A percentile compares a stretch with the other conserved stretches of the same genome.
Evolutionary conservation across 2,329 filamentous ascomycete genomes (phyloP).

Genomic region (Aspergillus caelatus): DNA sequence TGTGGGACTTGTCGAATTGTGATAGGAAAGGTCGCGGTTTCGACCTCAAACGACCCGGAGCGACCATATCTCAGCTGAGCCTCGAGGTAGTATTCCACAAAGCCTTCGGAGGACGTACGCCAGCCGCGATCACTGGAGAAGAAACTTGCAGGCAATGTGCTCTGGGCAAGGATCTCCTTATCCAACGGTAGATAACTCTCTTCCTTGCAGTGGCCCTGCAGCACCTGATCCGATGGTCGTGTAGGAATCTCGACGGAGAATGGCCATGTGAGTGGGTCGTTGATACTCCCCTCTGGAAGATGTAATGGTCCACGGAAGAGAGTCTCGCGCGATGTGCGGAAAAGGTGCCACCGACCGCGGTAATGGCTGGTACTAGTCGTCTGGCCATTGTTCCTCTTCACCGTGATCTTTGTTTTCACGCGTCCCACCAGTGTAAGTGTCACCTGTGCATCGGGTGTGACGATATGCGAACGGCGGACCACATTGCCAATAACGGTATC

Average conservation of each 20-base stretch:
- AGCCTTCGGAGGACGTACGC: constrained; percentile 21
- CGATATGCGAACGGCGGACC: constrained; percentile 17
- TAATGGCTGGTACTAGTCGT: constrained; percentile 7
- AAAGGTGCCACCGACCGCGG: constrained; percentile 15
- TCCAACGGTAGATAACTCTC: constrained; percentile 19
- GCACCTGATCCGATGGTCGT: neutral
- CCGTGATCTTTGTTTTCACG: constrained; percentile 19
- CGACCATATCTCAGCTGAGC: constrained; percentile 27
- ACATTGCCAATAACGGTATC: constrained; percentile 25
- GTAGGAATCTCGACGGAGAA: constrained; percentile 20
- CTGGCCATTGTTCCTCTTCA: neutral
- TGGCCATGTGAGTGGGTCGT: constrained; percentile 18
- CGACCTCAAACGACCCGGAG: neutral
- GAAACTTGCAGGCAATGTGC: constrained; percentile 20
- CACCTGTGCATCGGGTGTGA: constrained; percentile 20
- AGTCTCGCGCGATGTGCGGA: constrained; percentile 3
- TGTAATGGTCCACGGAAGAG: constrained; percentile 23
- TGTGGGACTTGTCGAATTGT: constrained; percentile 12
- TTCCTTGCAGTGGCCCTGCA: neutral
- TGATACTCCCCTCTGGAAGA: constrained; percentile 9
- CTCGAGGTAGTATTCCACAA: constrained; percentile 42
- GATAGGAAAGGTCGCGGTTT: constrained; percentile 18
- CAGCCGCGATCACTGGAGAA: neutral
- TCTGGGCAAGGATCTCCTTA: constrained; percentile 5
- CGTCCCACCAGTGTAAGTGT: constrained; percentile 16